phyloP scores from a whole-genome alignment of 148 eudicot species.

The Camellia sinensis region DNA sequence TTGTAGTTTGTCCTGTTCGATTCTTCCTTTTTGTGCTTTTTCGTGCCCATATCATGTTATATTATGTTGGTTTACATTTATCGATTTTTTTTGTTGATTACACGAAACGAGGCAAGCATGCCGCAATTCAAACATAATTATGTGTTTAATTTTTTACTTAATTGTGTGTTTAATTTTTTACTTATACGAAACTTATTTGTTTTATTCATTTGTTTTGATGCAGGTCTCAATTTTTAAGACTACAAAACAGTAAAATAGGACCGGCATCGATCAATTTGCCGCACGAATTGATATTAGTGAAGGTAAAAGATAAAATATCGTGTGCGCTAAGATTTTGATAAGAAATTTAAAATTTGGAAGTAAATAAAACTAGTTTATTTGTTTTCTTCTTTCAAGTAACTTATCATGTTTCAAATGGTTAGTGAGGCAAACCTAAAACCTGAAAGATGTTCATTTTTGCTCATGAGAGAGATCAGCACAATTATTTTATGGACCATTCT shows the following conservation, averaged over 20 bases:
- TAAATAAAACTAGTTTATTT: no score
- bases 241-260: constrained; percentile 37
- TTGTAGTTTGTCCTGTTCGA: neutral
- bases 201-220: constrained; percentile 8
- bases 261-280: constrained; percentile 68
- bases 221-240: constrained; percentile 82
- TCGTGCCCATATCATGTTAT: neutral
- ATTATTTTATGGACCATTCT: no score
- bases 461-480: no score
- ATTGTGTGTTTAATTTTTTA: neutral
- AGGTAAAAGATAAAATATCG: neutral
- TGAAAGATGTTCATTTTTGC: no score
- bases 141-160: no score
- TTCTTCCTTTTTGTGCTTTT: neutral
- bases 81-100: neutral
- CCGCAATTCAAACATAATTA: neutral
- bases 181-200: neutral
- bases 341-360: neutral
- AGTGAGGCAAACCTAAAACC: no score
- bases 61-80: neutral
- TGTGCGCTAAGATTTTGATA: neutral
- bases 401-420: no score
- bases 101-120: neutral
- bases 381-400: no score
- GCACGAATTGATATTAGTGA: constrained; percentile 44